Base-by-base conservation (phyloP, 371 early-diverging fungal species). In the Apophysomyces variabilis region DNA sequence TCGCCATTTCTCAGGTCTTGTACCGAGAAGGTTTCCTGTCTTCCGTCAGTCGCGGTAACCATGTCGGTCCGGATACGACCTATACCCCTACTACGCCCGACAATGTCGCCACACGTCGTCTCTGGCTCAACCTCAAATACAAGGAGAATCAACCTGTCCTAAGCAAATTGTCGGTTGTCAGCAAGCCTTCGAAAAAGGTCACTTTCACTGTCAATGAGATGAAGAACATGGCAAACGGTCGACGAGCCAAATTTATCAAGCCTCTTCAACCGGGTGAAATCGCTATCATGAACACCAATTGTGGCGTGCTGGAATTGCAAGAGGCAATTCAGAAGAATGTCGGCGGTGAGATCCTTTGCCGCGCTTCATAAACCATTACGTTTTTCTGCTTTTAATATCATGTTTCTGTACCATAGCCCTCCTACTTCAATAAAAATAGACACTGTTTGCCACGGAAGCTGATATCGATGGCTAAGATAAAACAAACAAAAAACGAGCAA, bases 81-180 rank as follows among this genome's bases (percentile, higher is more conserved):
- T 89, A 88, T 73, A 91, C 92, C 21, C 89, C 93, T 16, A 92
- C 92, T 57, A 92, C 91, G 16, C 86, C 90, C 63, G 87, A 89
- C 64, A 96, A 96, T 68, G 79, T 95, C 36, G 95, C 97, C 7
- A 90, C 90, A 16, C 89, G 95, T 46, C 87, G 95, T 13, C 84
- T 97, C 45, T 98, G 98, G 98, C 87, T 98, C 35, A 85, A 90
- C 43, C 87, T 98, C 60, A 98, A 98, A 82, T 98, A 97, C 87
- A 84, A 89, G 68, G 87, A 93, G 62, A 93, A 95, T 62, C 72
- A 80, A 57, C 94, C 97, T 32, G 95, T 93, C 7, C 75, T 98
- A 57, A 79, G 73, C 46, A 73, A 77, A 37, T 88, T 98, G 88
- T 74, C 77, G 12, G 86, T 89, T 18, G 81, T 96, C 35, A 90